Evolutionary conservation across 73 alveolate species (phyloP).

Genomic region (Urostyla sp.): DNA sequence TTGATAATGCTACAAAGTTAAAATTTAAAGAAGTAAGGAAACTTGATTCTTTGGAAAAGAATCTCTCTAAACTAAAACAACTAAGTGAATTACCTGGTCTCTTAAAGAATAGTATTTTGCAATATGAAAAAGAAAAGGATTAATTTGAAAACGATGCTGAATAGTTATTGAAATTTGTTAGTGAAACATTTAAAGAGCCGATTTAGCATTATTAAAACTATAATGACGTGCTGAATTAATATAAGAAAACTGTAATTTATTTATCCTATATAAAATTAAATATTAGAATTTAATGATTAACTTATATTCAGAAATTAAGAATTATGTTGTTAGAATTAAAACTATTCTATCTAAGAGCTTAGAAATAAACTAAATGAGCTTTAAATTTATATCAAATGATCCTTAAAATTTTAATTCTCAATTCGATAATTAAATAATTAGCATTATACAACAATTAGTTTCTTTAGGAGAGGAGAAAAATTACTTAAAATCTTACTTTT

Average conservation of each 20-base stretch:
- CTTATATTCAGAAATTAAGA: slow-evolving; percentile 62
- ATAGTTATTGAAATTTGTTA: too few relatives aligned
- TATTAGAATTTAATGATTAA: slow-evolving; percentile 60
- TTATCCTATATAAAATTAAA: too few relatives aligned
- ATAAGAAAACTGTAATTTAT: slow-evolving; percentile 58
- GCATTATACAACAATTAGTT: slow-evolving; percentile 46
- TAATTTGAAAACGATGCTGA: too few relatives aligned
- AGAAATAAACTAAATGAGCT: too few relatives aligned
- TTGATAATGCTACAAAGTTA: slow-evolving; percentile 61
- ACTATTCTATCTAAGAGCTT: slow-evolving; percentile 44
- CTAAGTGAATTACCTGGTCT: slow-evolving; percentile 62
- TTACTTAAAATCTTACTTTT: slow-evolving; percentile 28
- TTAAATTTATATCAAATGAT: too few relatives aligned
- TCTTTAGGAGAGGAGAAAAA: slow-evolving; percentile 67
- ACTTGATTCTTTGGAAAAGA: slow-evolving; percentile 67
- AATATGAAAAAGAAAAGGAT: slow-evolving; percentile 39
- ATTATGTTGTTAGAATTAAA: slow-evolving; percentile 58
- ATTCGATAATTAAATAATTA: slow-evolving; percentile 33
- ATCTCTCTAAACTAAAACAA: slow-evolving; percentile 54
- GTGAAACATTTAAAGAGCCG: slow-evolving; percentile 56
- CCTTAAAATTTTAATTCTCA: not conserved
- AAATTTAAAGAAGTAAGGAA: slow-evolving; percentile 70
- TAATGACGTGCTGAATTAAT: slow-evolving; percentile 54
- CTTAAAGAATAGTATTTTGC: slow-evolving; percentile 40
- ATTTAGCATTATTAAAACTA: slow-evolving; percentile 46